A percentile compares a stretch with the other conserved stretches of the same genome.
Evolutionary conservation across 148 eudicot species (phyloP).

Genomic region (Chenopodium quinoa): DNA sequence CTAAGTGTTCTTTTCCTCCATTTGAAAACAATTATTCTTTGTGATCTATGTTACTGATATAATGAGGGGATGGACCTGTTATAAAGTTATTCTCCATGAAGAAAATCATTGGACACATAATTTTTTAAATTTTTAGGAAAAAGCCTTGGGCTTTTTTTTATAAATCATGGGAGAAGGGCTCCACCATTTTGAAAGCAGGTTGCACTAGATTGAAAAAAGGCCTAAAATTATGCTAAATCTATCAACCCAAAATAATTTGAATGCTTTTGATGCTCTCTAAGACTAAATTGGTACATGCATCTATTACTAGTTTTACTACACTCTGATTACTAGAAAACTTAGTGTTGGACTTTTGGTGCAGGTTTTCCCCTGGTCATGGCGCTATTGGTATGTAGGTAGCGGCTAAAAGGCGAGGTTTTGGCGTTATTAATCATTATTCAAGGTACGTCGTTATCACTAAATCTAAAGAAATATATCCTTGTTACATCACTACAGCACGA

Average conservation of each 20-base stretch:
- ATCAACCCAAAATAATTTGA: slow-evolving; percentile 16
- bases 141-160: slow-evolving; percentile 13
- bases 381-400: slow-evolving; percentile 53
- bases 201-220: slow-evolving; percentile 29
- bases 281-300: slow-evolving; percentile 19
- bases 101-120: slow-evolving; percentile 1
- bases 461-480: slow-evolving; percentile 15
- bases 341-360: slow-evolving; percentile 24
- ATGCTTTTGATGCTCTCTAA: slow-evolving; percentile 23
- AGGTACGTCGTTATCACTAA: slow-evolving; percentile 36
- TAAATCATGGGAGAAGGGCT: slow-evolving; percentile 28
- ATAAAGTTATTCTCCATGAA: slow-evolving; percentile 28
- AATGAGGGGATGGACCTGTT: slow-evolving; percentile 19
- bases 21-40: not conserved
- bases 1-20: slow-evolving; percentile 7
- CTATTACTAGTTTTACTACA: not conserved
- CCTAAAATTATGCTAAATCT: slow-evolving; percentile 30
- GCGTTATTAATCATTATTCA: slow-evolving; percentile 35
- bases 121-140: not conserved
- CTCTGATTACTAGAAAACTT: not conserved
- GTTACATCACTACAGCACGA: slow-evolving; percentile 25
- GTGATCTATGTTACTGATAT: slow-evolving; percentile 22
- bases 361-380: slow-evolving; percentile 72
- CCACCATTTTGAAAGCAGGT: slow-evolving; percentile 32
- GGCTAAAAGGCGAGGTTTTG: slow-evolving; percentile 16